phyloP scores from a whole-genome alignment of 106 monocot genomes.

The Allium fistulosum region DNA sequence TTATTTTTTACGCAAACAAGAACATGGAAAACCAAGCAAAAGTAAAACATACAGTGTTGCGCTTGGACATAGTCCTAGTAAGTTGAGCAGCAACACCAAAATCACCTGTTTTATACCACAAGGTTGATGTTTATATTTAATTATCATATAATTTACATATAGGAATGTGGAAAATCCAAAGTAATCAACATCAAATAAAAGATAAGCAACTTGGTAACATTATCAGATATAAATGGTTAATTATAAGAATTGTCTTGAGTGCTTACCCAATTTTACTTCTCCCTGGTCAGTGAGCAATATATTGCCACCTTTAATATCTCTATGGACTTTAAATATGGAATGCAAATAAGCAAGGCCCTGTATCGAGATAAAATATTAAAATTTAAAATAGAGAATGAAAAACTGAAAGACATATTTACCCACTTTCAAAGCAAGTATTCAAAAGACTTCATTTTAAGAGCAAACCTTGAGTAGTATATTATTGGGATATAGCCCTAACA shows the following conservation, averaged over 20 bases:
- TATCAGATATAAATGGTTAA: not conserved
- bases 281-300: slow-evolving; percentile 98
- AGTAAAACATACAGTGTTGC: slow-evolving; percentile 69
- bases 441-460: too few species aligned
- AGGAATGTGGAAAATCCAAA: slow-evolving; percentile 1
- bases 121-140: not conserved
- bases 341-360: slow-evolving; percentile 98
- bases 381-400: not conserved
- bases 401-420: not conserved
- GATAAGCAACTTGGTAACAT: too few species aligned
- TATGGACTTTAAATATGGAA: slow-evolving; percentile 99
- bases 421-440: not conserved
- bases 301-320: slow-evolving; percentile 99
- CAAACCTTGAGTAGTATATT: too few species aligned
- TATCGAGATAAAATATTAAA: slow-evolving; percentile 12
- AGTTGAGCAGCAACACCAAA: slow-evolving; percentile 99
- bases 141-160: not conserved
- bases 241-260: slow-evolving; percentile 4
- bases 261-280: slow-evolving; percentile 98
- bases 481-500: too few species aligned
- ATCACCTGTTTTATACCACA: slow-evolving; percentile 57
- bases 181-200: too few species aligned
- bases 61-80: slow-evolving; percentile 99
- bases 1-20: too few species aligned
- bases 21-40: too few species aligned